A percentile compares a stretch with the other conserved stretches of the same genome.
Conservation (phyloP, 441 rosid species). For the Manihot esculenta region DNA sequence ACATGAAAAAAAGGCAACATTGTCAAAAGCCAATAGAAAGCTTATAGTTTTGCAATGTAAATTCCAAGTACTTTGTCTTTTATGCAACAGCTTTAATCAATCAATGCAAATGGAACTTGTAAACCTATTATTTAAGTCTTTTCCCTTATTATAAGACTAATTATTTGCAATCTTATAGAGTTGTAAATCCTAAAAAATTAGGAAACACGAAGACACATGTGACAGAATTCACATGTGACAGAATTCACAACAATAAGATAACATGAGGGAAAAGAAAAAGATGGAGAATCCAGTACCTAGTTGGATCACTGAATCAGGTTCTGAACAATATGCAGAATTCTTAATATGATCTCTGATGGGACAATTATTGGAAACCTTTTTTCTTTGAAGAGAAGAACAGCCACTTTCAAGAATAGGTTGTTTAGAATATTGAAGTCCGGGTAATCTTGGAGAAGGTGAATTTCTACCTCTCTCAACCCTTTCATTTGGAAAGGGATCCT, state of each 20-base stretch:
- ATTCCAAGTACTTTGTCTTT: too few relatives aligned
- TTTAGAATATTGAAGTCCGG: neutral
- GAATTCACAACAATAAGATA: neutral
- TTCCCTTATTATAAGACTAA: too few relatives aligned
- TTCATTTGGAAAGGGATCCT: neutral
- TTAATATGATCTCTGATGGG: conserved; percentile 13
- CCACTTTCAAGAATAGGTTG: conserved; percentile 13
- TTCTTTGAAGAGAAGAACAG: conserved; percentile 4
- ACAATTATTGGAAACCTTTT: conserved; percentile 6
- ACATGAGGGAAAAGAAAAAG: neutral
- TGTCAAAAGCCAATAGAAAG: too few relatives aligned
- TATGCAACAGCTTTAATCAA: neutral
- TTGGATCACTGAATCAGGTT: conserved; percentile 7
- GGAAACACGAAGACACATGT: too few relatives aligned
- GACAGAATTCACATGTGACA: neutral
- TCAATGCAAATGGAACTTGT: too few relatives aligned
- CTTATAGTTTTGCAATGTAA: too few relatives aligned
- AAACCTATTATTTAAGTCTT: too few relatives aligned
- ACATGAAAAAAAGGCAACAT: too few relatives aligned
- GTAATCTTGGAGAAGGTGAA: neutral
- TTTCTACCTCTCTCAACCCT: neutral
- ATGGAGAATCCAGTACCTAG: neutral
- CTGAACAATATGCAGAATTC: conserved; percentile 11
- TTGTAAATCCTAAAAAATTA: neutral
- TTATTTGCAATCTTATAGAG: neutral